Evolutionary conservation across 768 basidiomycete species (phyloP).

Genomic region (Naematelia encephala): DNA sequence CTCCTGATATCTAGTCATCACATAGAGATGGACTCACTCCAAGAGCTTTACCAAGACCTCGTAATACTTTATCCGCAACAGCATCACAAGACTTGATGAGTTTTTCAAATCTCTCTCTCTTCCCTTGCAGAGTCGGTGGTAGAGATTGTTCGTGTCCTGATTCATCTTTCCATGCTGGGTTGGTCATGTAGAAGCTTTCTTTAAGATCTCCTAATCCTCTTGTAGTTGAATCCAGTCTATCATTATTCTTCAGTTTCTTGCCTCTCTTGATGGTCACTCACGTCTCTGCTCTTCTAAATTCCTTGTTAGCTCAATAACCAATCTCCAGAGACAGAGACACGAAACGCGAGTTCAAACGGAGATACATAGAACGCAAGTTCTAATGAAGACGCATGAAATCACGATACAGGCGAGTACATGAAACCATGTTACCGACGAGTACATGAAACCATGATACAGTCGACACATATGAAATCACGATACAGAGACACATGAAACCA

Average conservation of each 20-base stretch:
- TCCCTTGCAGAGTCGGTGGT: constrained; percentile 1
- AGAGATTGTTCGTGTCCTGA: constrained; percentile 4
- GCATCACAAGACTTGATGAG: background rate
- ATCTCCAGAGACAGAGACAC: background rate
- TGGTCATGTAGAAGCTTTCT: constrained; percentile 10
- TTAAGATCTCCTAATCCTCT: constrained; percentile 12
- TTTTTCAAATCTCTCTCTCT: constrained; percentile 1
- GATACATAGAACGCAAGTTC: background rate
- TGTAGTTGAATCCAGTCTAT: constrained; percentile 6
- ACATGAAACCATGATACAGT: no score
- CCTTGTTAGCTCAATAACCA: background rate
- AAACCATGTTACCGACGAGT: no score
- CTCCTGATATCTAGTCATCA: no score
- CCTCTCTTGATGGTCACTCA: no score
- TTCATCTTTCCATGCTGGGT: background rate
- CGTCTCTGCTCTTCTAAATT: constrained; percentile 1
- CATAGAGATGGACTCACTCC: constrained; percentile 10
- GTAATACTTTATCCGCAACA: constrained; percentile 4
- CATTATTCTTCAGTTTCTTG: no score
- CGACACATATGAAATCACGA: no score
- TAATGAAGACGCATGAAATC: no score
- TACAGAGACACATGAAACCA: no score
- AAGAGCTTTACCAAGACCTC: constrained; percentile 7
- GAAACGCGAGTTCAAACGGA: background rate
- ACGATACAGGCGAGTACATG: no score